Conservation (phyloP, 257 asterid species). For the Fraxinus excelsior region DNA sequence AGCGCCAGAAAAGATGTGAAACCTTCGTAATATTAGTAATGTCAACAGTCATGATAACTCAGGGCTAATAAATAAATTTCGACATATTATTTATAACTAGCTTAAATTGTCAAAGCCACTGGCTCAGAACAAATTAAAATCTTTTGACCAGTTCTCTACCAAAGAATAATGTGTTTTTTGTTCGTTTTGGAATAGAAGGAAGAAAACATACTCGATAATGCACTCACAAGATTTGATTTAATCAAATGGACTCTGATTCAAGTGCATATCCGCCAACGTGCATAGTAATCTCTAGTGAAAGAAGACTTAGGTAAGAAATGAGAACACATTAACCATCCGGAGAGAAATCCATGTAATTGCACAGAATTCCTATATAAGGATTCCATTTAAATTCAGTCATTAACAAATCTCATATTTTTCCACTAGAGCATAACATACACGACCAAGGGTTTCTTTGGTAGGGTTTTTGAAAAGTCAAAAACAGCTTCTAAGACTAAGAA, state of each 20-base stretch:
- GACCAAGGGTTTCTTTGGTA: not conserved
- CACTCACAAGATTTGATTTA: conserved; percentile 3
- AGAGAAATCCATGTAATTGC: conserved; percentile 16
- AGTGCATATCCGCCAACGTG: not conserved
- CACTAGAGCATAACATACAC: not conserved
- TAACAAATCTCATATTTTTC: not conserved
- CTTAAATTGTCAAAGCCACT: conserved; percentile 10
- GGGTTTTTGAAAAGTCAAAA: no score
- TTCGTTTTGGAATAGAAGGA: not conserved
- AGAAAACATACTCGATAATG: not conserved
- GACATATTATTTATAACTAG: not conserved
- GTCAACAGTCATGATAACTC: conserved; percentile 16
- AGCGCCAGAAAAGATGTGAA: not conserved
- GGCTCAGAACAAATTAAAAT: conserved; percentile 6
- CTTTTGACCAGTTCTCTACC: not conserved
- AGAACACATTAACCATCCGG: not conserved
- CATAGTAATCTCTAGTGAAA: not conserved
- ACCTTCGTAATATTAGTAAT: conserved; percentile 2
- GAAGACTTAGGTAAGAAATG: no score
- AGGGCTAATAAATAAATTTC: not conserved
- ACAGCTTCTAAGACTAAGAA: no score
- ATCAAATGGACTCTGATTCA: not conserved
- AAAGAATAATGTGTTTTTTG: not conserved
- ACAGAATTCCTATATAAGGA: not conserved
- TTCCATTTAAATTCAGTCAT: not conserved